Evolutionary conservation across 306 rosid species (phyloP), one percentile per base, ranked within the genome.

Genomic region (Cucumis cinereus): DNA sequence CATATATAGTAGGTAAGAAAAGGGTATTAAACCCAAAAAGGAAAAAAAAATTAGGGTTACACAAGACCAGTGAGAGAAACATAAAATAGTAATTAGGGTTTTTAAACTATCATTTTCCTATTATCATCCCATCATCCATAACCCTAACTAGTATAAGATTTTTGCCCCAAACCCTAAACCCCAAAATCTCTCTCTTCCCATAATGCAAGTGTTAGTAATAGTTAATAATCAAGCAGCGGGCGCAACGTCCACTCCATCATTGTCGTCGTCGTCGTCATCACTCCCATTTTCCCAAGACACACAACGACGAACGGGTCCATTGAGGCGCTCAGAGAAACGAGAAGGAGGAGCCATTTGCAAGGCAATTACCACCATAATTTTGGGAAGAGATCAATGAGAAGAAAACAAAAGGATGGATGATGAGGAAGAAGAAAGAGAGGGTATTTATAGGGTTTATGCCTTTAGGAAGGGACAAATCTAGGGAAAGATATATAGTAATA

Each of bases 221-320:
- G n/a, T 6, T 6, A 3, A 26, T 6, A 20, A 49, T 40, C 60
- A 78, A 6, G 81, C 81, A 0, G 81, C 81, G 0, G 81, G 81
- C 24, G 81, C 81, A 24, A 78, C 81, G 9, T 33, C n/a, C 8
- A 57, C 56, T n/a, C 77, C 40, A 38, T 38, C 40, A 0, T 67
- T 77, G 10, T 77, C 80, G 7, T 78, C 81, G 0, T 78, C 81
- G 13, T 78, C 81, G 8, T 78, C 81, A 15, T 77, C 80, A 2
- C 66, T 75, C 1, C 26, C 69, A 35, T 78, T 78, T 22, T 78
- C 81, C 28, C 30, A 15, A 4, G 12, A 33, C 36, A 6, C 23
- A 5, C 23, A 6, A 45, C 50, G 26, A 30, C 35, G 4, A 30
- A 30, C 35, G 4, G 4, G 4, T 30, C 4, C 35, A 3, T 0